Conservation (phyloP, 2,329 filamentous ascomycete species). For the Fusarium sp. region DNA sequence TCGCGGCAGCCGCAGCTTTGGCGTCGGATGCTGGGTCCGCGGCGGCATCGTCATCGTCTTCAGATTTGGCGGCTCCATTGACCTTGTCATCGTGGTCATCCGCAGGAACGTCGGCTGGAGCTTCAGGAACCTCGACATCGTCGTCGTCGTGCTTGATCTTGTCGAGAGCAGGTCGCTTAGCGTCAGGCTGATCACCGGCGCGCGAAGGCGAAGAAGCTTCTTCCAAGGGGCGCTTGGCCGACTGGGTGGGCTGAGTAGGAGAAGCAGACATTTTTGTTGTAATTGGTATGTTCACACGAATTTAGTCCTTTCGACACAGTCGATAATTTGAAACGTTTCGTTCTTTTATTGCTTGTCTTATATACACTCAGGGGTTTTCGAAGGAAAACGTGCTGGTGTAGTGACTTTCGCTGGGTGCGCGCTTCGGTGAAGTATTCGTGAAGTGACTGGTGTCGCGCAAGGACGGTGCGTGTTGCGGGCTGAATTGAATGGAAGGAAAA, state of each 20-base stretch:
- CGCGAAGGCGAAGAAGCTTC: constrained; percentile 95
- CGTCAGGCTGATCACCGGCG: constrained; percentile 92
- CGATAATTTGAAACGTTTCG: constrained; percentile 51
- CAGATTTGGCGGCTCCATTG: constrained; percentile 61
- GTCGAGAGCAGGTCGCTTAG: constrained; percentile 95
- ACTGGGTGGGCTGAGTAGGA: constrained; percentile 73
- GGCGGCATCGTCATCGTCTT: constrained; percentile 45
- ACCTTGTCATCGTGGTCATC: constrained; percentile 62
- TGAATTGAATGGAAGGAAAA: constrained; percentile 45
- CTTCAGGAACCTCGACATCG: constrained; percentile 60
- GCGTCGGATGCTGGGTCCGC: constrained; percentile 54
- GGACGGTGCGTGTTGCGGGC: constrained; percentile 52
- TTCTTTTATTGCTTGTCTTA: constrained; percentile 62
- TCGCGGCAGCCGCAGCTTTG: constrained; percentile 55
- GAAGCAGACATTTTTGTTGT: constrained; percentile 76
- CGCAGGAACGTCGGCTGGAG: constrained; percentile 52
- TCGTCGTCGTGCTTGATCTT: constrained; percentile 81
- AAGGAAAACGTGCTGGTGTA: constrained; percentile 94
- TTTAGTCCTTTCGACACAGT: constrained; percentile 40
- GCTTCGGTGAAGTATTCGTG: constrained; percentile 58
- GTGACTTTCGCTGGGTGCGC: constrained; percentile 61
- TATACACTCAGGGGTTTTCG: constrained; percentile 88
- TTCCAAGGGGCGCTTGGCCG: constrained; percentile 92
- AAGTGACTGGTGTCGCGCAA: constrained; percentile 55
- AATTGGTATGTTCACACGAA: constrained; percentile 44